Conservation (phyloP, 306 rosid species). For the Arachis hypogaea region DNA sequence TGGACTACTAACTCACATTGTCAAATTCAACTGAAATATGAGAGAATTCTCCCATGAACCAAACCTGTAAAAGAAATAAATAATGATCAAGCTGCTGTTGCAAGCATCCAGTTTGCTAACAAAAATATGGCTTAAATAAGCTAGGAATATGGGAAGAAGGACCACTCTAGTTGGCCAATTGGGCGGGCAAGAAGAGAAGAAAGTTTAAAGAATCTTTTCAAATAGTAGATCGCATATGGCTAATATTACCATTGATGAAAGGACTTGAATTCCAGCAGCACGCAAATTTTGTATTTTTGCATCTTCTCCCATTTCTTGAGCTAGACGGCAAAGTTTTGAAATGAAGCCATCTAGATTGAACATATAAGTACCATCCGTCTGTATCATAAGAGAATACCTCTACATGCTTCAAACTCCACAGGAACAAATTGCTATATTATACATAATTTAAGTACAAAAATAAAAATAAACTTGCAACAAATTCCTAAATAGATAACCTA, state of each 20-base stretch:
- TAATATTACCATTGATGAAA: constrained; percentile 63
- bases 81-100: constrained; percentile 25
- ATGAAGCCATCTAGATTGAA: constrained; percentile 69
- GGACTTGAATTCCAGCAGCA: constrained; percentile 64
- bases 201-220: background rate
- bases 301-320: constrained; percentile 70
- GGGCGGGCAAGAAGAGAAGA: background rate
- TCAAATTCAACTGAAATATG: constrained; percentile 69
- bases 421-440: constrained; percentile 15
- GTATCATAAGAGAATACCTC: constrained; percentile 37
- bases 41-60: constrained; percentile 86
- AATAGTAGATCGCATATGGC: constrained; percentile 17
- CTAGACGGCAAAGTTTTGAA: constrained; percentile 59
- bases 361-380: constrained; percentile 79
- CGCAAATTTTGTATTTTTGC: constrained; percentile 44
- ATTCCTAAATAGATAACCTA: constrained; percentile 37
- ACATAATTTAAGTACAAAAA: background rate
- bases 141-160: background rate
- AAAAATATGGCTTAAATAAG: background rate
- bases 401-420: constrained; percentile 5
- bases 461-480: constrained; percentile 15
- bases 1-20: constrained; percentile 54
- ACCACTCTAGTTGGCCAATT: too few relatives aligned
- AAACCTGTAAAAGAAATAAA: constrained; percentile 55
- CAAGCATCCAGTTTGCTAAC: background rate